Percentiles rank a stretch among this genome's conserved stretches.
These are phyloP conservation scores for Alternaria gansuensis DNA, from an alignment of 2,329 filamentous ascomycete species.

Conservation along the genomic window DNA sequence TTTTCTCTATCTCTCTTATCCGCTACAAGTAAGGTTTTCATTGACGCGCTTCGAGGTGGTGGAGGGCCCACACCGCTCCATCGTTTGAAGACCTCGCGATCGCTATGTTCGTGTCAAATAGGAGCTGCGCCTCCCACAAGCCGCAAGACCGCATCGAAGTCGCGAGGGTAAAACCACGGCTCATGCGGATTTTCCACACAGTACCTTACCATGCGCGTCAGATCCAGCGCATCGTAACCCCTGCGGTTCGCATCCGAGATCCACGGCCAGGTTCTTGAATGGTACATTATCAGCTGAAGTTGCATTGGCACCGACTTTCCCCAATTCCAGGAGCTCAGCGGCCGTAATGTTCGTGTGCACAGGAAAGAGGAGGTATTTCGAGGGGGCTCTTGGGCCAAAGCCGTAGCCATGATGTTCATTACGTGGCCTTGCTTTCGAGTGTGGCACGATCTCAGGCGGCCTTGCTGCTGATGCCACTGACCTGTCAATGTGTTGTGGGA, in stretches of 20 bases:
- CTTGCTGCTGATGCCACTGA: background rate
- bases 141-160: conserved; percentile 28
- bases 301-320: background rate
- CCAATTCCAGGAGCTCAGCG: conserved; percentile 28
- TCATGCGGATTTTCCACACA: conserved; percentile 26
- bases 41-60: background rate
- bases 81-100: conserved; percentile 21
- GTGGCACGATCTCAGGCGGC: background rate
- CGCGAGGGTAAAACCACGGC: conserved; percentile 32
- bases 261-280: conserved; percentile 32
- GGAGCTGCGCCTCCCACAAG: conserved; percentile 21
- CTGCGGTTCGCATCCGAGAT: conserved; percentile 27
- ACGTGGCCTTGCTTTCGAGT: background rate
- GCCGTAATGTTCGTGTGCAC: conserved; percentile 31
- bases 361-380: conserved; percentile 30
- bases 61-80: conserved; percentile 11
- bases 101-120: conserved; percentile 18
- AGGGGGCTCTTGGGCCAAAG: conserved; percentile 21
- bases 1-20: background rate
- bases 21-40: background rate
- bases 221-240: conserved; percentile 36
- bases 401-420: background rate
- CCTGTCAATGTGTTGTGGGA: background rate
- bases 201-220: conserved; percentile 38
- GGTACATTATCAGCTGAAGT: conserved; percentile 7